Evolutionary conservation across 2,329 filamentous ascomycete species (phyloP).

Genomic region (Teratosphaeria nubilosa): DNA sequence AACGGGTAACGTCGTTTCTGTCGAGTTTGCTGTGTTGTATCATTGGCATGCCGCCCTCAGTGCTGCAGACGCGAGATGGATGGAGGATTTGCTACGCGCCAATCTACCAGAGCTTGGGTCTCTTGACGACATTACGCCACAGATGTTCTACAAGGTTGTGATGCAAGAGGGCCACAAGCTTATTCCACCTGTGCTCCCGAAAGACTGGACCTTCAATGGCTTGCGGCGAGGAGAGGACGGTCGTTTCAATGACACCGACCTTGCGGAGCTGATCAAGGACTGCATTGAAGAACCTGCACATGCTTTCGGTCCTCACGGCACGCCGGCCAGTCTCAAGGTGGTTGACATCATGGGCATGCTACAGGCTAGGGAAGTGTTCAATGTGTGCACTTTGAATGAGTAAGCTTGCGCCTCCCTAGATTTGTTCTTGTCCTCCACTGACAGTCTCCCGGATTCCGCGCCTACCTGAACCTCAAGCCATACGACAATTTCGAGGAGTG

Average conservation of each 20-base stretch:
- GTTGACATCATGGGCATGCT: slow-evolving; percentile 41
- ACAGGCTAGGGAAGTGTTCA: slow-evolving; percentile 38
- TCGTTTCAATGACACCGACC: slow-evolving; percentile 34
- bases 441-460: slow-evolving; percentile 20
- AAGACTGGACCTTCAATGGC: slow-evolving; percentile 32
- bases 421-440: neutral
- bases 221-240: slow-evolving; percentile 33
- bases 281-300: slow-evolving; percentile 41
- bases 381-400: slow-evolving; percentile 45
- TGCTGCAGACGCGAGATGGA: slow-evolving; percentile 37
- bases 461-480: slow-evolving; percentile 27
- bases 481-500: slow-evolving; percentile 28
- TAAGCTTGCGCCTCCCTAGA: slow-evolving; percentile 18
- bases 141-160: slow-evolving; percentile 35
- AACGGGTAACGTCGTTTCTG: slow-evolving; percentile 36
- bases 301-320: slow-evolving; percentile 41
- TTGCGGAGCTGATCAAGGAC: slow-evolving; percentile 36
- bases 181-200: slow-evolving; percentile 19
- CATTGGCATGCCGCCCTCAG: slow-evolving; percentile 39
- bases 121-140: slow-evolving; percentile 33
- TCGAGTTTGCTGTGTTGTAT: slow-evolving; percentile 39
- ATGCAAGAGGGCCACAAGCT: slow-evolving; percentile 29
- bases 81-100: slow-evolving; percentile 30
- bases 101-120: slow-evolving; percentile 31
- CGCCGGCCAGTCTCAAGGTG: slow-evolving; percentile 36